A percentile compares a stretch with the other conserved stretches of the same genome.
Evolutionary conservation across 2,329 filamentous ascomycete species (phyloP).

Genomic region (Hypoxylon sp.): DNA sequence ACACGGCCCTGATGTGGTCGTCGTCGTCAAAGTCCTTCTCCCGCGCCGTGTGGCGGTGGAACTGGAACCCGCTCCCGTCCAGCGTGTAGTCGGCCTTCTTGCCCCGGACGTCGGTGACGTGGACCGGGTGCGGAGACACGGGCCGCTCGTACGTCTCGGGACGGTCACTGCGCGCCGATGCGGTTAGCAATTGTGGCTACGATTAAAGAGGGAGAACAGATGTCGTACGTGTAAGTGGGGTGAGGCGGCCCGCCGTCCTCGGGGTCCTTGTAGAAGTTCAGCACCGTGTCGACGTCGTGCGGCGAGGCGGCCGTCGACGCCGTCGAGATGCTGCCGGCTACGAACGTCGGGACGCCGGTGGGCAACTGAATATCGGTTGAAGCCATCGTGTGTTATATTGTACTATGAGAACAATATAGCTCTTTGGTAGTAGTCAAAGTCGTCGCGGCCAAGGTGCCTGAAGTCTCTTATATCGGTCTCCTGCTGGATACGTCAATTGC

Average conservation of each 20-base stretch:
- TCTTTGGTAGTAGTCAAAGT: neutral
- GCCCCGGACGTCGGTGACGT: conserved; percentile 49
- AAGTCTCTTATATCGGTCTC: conserved; percentile 26
- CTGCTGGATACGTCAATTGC: conserved; percentile 6
- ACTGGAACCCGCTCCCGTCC: conserved; percentile 51
- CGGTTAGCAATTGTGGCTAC: neutral
- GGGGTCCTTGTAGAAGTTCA: conserved; percentile 52
- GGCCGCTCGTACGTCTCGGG: conserved; percentile 49
- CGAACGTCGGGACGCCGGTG: conserved; percentile 30
- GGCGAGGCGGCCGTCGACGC: conserved; percentile 12
- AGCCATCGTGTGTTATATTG: conserved; percentile 35
- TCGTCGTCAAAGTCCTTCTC: conserved; percentile 60
- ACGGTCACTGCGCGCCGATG: conserved; percentile 27
- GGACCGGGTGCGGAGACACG: conserved; percentile 39
- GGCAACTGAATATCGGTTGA: conserved; percentile 41
- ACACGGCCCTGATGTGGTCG: conserved; percentile 66
- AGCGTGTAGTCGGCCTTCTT: conserved; percentile 48
- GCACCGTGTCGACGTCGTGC: conserved; percentile 46
- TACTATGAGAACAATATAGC: neutral
- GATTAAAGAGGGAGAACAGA: neutral
- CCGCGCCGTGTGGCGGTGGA: conserved; percentile 40
- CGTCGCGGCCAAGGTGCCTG: neutral
- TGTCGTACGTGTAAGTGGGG: conserved; percentile 43
- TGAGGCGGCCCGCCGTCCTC: conserved; percentile 52
- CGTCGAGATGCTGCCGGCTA: conserved; percentile 22